These are phyloP conservation scores for Parastagonospora avenae DNA, from an alignment of 2,329 filamentous ascomycete genomes.

Conservation along the genomic window DNA sequence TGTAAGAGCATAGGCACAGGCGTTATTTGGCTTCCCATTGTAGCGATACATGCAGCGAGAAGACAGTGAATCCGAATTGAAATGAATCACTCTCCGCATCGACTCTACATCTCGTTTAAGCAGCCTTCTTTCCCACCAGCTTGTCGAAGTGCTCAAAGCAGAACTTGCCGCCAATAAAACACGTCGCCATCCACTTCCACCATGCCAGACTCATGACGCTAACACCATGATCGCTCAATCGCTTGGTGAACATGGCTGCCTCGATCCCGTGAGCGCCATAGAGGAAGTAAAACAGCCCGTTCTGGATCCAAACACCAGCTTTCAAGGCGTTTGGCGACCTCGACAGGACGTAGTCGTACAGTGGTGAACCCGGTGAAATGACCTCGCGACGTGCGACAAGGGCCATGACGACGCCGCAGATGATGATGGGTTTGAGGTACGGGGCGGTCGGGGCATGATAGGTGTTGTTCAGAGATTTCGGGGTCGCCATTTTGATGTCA, in stretches of 20 bases:
- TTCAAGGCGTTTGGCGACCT: slow-evolving; percentile 14
- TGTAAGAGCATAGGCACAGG: slow-evolving; percentile 7
- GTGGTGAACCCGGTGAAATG: slow-evolving; percentile 23
- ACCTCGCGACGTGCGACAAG: slow-evolving; percentile 21
- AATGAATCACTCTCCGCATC: too few relatives aligned
- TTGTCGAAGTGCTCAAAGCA: slow-evolving; percentile 29
- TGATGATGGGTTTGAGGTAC: slow-evolving; percentile 24
- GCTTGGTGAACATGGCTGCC: slow-evolving; percentile 22
- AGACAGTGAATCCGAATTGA: too few relatives aligned
- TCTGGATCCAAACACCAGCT: slow-evolving; percentile 25
- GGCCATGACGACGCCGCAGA: slow-evolving; percentile 31
- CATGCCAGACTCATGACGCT: slow-evolving; percentile 18
- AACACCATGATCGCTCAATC: slow-evolving; percentile 21
- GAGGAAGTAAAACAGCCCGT: slow-evolving; percentile 28
- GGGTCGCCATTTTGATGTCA: slow-evolving; percentile 7
- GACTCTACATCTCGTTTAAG: not conserved
- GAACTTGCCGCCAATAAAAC: slow-evolving; percentile 30
- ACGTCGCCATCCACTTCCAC: slow-evolving; percentile 32
- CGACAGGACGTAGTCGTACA: slow-evolving; percentile 18
- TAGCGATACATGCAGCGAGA: slow-evolving; percentile 1
- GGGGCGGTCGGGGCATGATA: slow-evolving; percentile 19
- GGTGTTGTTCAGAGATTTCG: slow-evolving; percentile 23
- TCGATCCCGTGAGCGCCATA: slow-evolving; percentile 29
- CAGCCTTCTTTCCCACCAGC: slow-evolving; percentile 10
- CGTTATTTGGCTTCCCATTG: not conserved